Evolutionary conservation across 441 rosid species (phyloP).

Genomic region (Pelargonium australe): DNA sequence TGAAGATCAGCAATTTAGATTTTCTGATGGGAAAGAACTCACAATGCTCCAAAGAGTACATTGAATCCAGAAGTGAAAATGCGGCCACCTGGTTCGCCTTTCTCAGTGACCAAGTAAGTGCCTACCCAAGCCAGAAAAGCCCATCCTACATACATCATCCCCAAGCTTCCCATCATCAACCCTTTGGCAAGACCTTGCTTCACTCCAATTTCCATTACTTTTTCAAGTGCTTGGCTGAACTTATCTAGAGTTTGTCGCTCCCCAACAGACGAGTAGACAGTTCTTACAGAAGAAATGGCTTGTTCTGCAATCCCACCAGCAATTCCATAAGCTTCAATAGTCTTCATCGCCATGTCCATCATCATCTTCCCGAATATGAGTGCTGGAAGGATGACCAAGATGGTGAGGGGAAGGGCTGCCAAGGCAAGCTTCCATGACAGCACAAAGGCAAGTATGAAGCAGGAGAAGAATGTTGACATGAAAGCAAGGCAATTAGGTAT

Average conservation of each 20-base stretch:
- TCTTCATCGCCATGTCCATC: conserved; percentile 55
- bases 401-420: conserved; percentile 50
- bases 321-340: conserved; percentile 48
- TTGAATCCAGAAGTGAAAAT: conserved; percentile 56
- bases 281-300: conserved; percentile 60
- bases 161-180: conserved; percentile 68
- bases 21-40: background rate
- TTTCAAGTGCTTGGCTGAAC: conserved; percentile 50
- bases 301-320: conserved; percentile 72
- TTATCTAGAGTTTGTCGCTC: conserved; percentile 41
- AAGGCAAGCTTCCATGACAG: conserved; percentile 58
- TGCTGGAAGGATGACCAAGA: conserved; percentile 52
- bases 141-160: conserved; percentile 59
- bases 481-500: conserved; percentile 51
- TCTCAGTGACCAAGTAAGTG: conserved; percentile 50
- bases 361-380: conserved; percentile 59
- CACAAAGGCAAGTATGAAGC: conserved; percentile 44
- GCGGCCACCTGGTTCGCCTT: conserved; percentile 52
- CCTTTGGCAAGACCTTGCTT: conserved; percentile 63
- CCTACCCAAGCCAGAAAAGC: conserved; percentile 66
- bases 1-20: background rate
- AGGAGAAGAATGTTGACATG: conserved; percentile 47
- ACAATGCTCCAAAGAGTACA: conserved; percentile 66
- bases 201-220: conserved; percentile 45
- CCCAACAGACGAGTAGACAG: conserved; percentile 56